These are phyloP conservation scores for Pneumocystis murina DNA, from an alignment of 1,139 yeast genomes.

Conservation along the genomic window DNA sequence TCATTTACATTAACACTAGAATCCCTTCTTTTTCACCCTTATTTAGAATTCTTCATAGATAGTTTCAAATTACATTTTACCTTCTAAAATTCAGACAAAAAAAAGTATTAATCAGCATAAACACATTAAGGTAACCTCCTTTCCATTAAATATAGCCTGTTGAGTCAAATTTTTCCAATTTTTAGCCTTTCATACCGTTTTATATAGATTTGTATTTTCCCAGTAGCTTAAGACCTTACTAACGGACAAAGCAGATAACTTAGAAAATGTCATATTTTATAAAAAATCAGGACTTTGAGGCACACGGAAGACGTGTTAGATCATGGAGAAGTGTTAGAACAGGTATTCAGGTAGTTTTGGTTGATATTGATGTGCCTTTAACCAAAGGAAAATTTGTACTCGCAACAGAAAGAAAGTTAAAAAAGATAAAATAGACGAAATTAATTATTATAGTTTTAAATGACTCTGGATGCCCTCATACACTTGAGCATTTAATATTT, in stretches of 20 bases:
- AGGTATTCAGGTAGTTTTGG: conserved; percentile 64
- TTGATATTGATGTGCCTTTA: conserved; percentile 72
- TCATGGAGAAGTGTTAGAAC: conserved; percentile 66
- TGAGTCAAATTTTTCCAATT: too few species aligned
- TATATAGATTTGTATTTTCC: too few species aligned
- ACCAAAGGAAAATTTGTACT: conserved; percentile 91
- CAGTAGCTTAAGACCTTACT: too few species aligned
- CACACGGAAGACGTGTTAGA: conserved; percentile 25
- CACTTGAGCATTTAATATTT: conserved; percentile 75
- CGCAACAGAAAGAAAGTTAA: conserved; percentile 52
- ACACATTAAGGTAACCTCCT: too few species aligned
- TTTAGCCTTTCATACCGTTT: not conserved
- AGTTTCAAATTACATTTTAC: too few species aligned
- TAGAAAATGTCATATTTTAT: not conserved
- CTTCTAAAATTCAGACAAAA: too few species aligned
- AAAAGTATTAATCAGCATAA: too few species aligned
- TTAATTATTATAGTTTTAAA: conserved; percentile 30
- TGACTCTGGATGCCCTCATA: conserved; percentile 90
- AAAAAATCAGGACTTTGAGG: not conserved
- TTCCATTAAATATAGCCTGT: too few species aligned
- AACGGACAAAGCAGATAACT: too few species aligned
- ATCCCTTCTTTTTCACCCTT: too few species aligned
- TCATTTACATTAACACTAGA: too few species aligned
- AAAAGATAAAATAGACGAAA: not conserved
- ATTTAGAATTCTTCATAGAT: too few species aligned